These are phyloP conservation scores for Linnemannia zychae DNA, from an alignment of 192 early-diverging fungal genomes.

Conservation along the genomic window DNA sequence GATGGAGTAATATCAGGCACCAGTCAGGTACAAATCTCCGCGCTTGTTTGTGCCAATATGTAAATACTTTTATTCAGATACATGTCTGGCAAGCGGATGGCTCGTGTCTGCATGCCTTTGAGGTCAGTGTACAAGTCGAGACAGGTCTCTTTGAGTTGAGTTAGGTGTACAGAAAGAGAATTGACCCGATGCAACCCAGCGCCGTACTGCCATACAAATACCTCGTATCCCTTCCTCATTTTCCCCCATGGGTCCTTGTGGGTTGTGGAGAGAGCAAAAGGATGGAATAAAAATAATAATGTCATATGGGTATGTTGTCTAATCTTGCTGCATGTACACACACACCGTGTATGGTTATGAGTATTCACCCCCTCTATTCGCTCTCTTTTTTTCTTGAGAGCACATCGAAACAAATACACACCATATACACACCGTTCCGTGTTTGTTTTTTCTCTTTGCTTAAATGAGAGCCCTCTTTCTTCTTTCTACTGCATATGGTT, in stretches of 20 bases:
- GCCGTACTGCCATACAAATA: neutral
- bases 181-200: too few relatives aligned
- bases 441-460: neutral
- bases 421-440: neutral
- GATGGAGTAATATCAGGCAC: neutral
- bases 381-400: constrained; percentile 2
- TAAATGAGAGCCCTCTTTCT: neutral
- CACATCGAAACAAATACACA: neutral
- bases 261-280: neutral
- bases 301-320: neutral
- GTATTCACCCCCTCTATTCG: neutral
- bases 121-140: too few relatives aligned
- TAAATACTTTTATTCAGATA: neutral
- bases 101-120: too few relatives aligned
- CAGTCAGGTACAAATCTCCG: neutral
- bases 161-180: too few relatives aligned
- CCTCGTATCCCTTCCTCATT: too few relatives aligned
- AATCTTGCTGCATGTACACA: neutral
- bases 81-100: neutral
- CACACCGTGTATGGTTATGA: neutral
- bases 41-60: neutral
- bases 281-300: constrained; percentile 4
- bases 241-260: constrained; percentile 1
- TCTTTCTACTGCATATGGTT: neutral
- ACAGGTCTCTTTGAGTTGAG: neutral